These are phyloP conservation scores for Aspergillus japonicus DNA, from an alignment of 2,329 filamentous ascomycete genomes.

Conservation along the genomic window DNA sequence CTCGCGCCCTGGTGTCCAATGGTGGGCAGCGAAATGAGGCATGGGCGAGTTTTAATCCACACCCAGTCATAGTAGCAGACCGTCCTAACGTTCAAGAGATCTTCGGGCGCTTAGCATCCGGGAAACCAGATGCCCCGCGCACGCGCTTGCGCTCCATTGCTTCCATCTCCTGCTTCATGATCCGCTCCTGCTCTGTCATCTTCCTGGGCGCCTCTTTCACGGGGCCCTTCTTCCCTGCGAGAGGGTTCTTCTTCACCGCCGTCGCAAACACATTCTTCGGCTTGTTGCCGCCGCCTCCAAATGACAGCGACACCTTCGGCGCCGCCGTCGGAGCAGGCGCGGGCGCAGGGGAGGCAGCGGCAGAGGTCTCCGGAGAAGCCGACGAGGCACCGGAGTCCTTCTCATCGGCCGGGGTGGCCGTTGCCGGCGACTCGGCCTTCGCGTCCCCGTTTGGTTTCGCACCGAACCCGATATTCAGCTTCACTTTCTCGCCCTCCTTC, in stretches of 20 bases:
- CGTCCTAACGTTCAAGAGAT: constrained; percentile 25
- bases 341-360: constrained; percentile 18
- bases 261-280: constrained; percentile 67
- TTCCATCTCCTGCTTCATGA: constrained; percentile 75
- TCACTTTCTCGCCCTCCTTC: constrained; percentile 73
- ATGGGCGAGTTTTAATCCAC: not conserved
- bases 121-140: constrained; percentile 29
- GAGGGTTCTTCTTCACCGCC: constrained; percentile 66
- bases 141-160: constrained; percentile 66
- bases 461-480: constrained; percentile 61
- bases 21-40: too few species aligned
- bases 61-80: not conserved
- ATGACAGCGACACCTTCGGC: constrained; percentile 61
- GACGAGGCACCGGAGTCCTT: constrained; percentile 17
- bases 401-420: constrained; percentile 22
- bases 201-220: constrained; percentile 66
- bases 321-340: constrained; percentile 17
- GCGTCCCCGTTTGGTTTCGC: constrained; percentile 27
- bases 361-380: constrained; percentile 15
- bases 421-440: constrained; percentile 22
- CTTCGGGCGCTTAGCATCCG: constrained; percentile 36
- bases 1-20: not conserved
- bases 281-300: constrained; percentile 49
- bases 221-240: constrained; percentile 65
- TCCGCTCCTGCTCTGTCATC: constrained; percentile 83